phyloP scores from a whole-genome alignment of 768 basidiomycete genomes.

The Agrocybe pediades region DNA sequence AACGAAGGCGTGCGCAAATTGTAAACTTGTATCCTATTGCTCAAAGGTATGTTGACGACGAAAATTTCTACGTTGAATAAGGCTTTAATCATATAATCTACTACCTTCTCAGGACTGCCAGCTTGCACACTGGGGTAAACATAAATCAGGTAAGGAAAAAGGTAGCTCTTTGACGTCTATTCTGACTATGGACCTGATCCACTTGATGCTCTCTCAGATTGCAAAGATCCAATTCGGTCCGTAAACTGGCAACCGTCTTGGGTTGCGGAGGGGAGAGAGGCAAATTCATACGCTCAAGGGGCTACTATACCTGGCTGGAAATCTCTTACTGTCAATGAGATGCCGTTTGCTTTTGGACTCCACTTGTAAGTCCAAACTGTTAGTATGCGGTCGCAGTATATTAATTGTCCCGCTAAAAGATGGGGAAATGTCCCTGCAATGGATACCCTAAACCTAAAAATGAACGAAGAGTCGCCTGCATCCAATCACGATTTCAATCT shows the following conservation, averaged over 20 bases:
- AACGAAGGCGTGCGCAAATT: constrained; percentile 26
- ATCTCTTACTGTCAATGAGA: background rate
- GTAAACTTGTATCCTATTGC: constrained; percentile 46
- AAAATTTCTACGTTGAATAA: background rate
- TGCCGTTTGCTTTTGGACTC: constrained; percentile 17
- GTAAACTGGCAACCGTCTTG: constrained; percentile 25
- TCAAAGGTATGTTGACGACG: constrained; percentile 29
- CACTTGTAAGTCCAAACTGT: constrained; percentile 18
- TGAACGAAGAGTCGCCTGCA: constrained; percentile 24
- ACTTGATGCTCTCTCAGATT: constrained; percentile 18
- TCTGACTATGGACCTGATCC: background rate
- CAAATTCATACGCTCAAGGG: constrained; percentile 16
- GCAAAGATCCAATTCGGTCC: constrained; percentile 22
- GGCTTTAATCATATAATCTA: background rate
- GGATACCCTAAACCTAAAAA: constrained; percentile 26
- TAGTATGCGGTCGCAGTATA: background rate
- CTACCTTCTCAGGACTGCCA: constrained; percentile 38
- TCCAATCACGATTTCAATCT: constrained; percentile 22
- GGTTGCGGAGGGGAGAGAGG: constrained; percentile 18
- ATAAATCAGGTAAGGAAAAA: constrained; percentile 33
- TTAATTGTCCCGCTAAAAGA: constrained; percentile 10
- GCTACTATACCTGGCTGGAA: constrained; percentile 3
- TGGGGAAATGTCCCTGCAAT: constrained; percentile 35
- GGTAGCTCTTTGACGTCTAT: background rate
- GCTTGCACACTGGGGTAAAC: constrained; percentile 36